These are phyloP conservation scores for Edaphochlamys debaryana DNA, from an alignment of 139 green algal species.

Conservation along the genomic window DNA sequence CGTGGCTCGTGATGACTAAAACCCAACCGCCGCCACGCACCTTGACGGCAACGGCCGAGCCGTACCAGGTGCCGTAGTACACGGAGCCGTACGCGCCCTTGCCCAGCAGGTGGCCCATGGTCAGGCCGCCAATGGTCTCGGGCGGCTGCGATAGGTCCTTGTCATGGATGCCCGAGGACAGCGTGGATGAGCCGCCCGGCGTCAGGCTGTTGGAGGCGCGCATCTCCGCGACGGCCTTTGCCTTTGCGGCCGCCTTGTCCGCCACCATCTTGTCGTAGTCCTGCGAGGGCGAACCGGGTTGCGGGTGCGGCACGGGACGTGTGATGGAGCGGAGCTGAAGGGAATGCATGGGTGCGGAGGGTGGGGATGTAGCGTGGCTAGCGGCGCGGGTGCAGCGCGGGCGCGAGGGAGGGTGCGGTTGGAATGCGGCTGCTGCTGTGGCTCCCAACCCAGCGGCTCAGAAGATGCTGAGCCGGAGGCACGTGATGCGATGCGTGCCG, in stretches of 20 bases:
- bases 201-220: neutral
- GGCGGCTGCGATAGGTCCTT: constrained; percentile 31
- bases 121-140: constrained; percentile 44
- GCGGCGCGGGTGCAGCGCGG: no score
- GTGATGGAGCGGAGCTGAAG: no score
- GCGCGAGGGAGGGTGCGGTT: no score
- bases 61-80: constrained; percentile 54
- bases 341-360: no score
- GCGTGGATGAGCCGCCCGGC: neutral
- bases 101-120: constrained; percentile 56
- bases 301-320: no score
- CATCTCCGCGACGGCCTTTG: constrained; percentile 4
- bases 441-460: no score
- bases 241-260: neutral
- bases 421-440: no score
- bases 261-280: constrained; percentile 18
- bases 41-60: constrained; percentile 57
- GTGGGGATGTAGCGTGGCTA: no score
- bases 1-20: no score
- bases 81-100: constrained; percentile 59
- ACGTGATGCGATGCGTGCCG: no score
- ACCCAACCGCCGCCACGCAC: neutral
- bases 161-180: neutral
- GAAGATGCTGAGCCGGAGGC: no score
- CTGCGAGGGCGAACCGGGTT: no score